phyloP scores from a whole-genome alignment of 1,284 basidiomycete species.

The Takashimella tepidaria region DNA sequence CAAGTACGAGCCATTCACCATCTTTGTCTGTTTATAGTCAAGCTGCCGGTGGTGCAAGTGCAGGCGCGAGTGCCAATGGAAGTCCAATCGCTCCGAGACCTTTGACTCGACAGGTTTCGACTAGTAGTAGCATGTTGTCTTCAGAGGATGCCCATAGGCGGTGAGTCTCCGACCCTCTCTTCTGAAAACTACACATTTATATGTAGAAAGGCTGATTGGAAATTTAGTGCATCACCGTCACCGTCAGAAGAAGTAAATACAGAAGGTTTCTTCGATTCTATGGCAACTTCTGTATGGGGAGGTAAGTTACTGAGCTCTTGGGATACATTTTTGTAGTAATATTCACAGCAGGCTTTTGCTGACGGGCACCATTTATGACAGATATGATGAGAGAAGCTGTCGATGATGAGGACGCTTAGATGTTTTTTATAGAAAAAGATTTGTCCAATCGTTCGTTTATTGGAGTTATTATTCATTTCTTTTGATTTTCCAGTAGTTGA shows the following conservation, averaged over 20 bases:
- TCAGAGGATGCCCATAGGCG: conserved; percentile 30
- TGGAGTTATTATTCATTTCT: too few relatives aligned
- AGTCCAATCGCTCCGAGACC: conserved; percentile 6
- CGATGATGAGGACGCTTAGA: conserved; percentile 26
- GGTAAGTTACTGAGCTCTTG: too few relatives aligned
- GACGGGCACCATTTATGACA: conserved; percentile 3
- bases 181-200: neutral
- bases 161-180: conserved; percentile 12
- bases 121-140: conserved; percentile 25
- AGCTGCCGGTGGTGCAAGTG: neutral
- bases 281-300: conserved; percentile 42
- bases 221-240: conserved; percentile 15
- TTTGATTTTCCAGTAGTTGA: too few relatives aligned
- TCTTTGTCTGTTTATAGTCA: conserved; percentile 11
- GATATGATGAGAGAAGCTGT: conserved; percentile 47
- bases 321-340: too few relatives aligned
- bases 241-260: conserved; percentile 16
- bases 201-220: neutral
- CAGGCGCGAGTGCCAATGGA: neutral
- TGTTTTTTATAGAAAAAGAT: too few relatives aligned
- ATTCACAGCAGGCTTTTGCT: too few relatives aligned
- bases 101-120: conserved; percentile 8
- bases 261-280: conserved; percentile 29
- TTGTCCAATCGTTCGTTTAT: too few relatives aligned
- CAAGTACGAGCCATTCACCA: conserved; percentile 11